These are phyloP conservation scores for Rhododendron molle DNA, from an alignment of 148 eudicot species.

Conservation along the genomic window DNA sequence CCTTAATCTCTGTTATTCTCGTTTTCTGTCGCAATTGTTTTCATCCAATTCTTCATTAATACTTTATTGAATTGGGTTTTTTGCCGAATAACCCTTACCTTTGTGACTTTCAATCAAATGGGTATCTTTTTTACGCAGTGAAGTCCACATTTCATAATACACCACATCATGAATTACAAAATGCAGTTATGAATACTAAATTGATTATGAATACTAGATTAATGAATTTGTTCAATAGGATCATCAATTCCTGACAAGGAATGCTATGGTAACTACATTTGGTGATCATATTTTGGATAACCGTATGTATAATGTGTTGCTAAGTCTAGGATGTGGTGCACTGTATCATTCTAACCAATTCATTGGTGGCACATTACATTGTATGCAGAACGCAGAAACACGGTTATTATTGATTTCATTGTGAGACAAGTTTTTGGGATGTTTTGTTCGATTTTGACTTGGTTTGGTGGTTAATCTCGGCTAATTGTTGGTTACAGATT, in stretches of 20 bases:
- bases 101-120: neutral
- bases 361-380: too few species aligned
- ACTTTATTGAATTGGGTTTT: neutral
- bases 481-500: conserved; percentile 35
- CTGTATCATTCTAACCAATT: too few species aligned
- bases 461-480: neutral
- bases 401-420: too few species aligned
- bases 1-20: neutral
- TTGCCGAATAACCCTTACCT: neutral
- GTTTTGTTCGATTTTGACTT: neutral
- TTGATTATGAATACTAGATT: neutral
- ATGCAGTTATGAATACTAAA: neutral
- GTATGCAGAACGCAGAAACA: too few species aligned
- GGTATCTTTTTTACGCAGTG: neutral
- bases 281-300: too few species aligned
- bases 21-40: neutral
- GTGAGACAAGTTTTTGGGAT: too few species aligned
- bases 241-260: neutral
- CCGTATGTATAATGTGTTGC: too few species aligned
- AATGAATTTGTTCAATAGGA: neutral
- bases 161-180: neutral
- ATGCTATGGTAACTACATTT: neutral
- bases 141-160: neutral
- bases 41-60: neutral
- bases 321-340: too few species aligned